Evolutionary conservation across 2,329 filamentous ascomycete species (phyloP).

Genomic region (Ophiostoma himal-ulmi): DNA sequence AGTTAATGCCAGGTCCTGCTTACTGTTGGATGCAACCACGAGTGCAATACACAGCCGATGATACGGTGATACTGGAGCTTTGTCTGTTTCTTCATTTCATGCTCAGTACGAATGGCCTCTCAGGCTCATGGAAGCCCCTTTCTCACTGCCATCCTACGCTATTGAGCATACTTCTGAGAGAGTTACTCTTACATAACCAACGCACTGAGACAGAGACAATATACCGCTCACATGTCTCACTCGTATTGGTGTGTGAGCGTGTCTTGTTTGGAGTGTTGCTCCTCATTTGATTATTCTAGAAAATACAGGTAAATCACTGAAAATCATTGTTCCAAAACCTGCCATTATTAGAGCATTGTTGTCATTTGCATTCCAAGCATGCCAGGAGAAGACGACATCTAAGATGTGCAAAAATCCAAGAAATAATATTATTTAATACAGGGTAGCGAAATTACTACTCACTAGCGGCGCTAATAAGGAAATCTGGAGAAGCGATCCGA

Average conservation of each 20-base stretch:
- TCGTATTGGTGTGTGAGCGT: background rate
- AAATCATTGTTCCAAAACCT: background rate
- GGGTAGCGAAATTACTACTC: constrained; percentile 1
- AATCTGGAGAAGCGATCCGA: constrained; percentile 5
- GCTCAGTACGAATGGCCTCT: too few relatives aligned
- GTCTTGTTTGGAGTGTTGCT: too few relatives aligned
- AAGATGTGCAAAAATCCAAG: background rate
- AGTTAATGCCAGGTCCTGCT: too few relatives aligned
- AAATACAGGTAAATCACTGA: background rate
- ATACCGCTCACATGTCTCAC: background rate
- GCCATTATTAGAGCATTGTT: background rate
- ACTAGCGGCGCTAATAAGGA: constrained; percentile 1
- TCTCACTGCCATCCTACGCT: too few relatives aligned
- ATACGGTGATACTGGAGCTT: background rate
- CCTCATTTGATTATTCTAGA: too few relatives aligned
- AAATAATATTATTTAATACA: background rate
- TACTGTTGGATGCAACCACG: background rate
- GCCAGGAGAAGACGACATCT: background rate
- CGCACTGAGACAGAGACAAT: background rate
- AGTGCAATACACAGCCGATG: background rate
- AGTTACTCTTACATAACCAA: background rate
- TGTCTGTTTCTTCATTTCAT: background rate
- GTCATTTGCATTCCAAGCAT: background rate
- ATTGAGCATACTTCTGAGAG: background rate
- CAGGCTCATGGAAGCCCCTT: too few relatives aligned